Percentiles rank a stretch among this genome's conserved stretches.
Evolutionary conservation across 1,284 basidiomycete genomes (phyloP).

Genomic region (Trichosporon faecale): DNA sequence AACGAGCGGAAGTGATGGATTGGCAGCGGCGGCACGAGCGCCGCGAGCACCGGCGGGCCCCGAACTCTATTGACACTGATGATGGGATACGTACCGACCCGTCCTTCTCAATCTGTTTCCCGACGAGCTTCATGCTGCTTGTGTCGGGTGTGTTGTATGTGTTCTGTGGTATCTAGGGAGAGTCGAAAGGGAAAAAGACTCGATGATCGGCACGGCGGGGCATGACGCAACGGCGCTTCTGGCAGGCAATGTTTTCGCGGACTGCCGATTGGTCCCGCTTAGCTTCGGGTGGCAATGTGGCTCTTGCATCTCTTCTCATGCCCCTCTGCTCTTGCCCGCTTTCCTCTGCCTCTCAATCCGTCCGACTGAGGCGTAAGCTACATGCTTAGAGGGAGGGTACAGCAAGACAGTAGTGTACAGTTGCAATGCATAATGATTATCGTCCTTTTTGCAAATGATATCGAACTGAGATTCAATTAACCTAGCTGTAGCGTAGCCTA

Average conservation of each 20-base stretch:
- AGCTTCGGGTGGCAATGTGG: no score
- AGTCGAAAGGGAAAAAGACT: neutral
- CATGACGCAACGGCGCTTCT: neutral
- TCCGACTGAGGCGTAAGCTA: no score
- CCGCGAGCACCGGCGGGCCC: no score
- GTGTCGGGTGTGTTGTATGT: neutral
- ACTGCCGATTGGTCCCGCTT: neutral
- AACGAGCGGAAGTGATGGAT: neutral
- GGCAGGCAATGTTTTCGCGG: neutral
- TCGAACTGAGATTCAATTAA: neutral
- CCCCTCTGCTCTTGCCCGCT: no score
- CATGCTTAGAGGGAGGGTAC: no score
- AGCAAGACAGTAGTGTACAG: neutral
- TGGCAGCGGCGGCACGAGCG: neutral
- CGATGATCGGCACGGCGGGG: neutral
- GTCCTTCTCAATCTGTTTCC: constrained; percentile 3
- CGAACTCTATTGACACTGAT: neutral
- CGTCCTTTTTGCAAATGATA: neutral
- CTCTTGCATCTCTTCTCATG: no score
- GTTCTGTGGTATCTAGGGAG: neutral
- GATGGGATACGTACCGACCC: neutral
- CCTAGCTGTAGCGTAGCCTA: neutral
- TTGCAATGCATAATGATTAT: neutral
- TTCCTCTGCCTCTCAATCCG: no score
- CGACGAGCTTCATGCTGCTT: neutral